Percentiles rank a stretch among this genome's conserved stretches.
Evolutionary conservation across 352 stramenopile genomes (phyloP).

Genomic region (Blastocystis sp.): DNA sequence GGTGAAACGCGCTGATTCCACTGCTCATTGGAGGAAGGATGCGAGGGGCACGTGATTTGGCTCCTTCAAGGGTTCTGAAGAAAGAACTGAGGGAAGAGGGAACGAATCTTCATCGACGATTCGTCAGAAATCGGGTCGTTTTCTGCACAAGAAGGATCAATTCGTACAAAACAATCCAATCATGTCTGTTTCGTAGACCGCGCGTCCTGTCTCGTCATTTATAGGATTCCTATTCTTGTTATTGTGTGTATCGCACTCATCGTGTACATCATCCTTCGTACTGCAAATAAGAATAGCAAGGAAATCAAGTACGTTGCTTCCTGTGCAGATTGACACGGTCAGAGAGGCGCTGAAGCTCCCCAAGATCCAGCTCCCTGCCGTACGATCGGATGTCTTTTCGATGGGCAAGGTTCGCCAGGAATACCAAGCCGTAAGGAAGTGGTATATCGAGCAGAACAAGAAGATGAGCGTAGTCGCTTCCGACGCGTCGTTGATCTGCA

Average conservation of each 20-base stretch:
- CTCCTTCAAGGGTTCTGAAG: no score
- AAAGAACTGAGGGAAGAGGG: no score
- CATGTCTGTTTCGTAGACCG: slow-evolving; percentile 23
- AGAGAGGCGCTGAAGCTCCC: slow-evolving; percentile 15
- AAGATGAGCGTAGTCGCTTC: not conserved
- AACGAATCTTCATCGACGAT: not conserved
- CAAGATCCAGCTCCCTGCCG: not conserved
- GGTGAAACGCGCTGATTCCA: no score
- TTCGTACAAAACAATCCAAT: not conserved
- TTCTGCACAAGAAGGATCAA: not conserved
- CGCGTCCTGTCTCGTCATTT: slow-evolving; percentile 1
- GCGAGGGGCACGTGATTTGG: no score
- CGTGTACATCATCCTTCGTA: slow-evolving; percentile 24
- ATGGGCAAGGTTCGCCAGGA: slow-evolving; percentile 42
- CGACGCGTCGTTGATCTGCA: not conserved
- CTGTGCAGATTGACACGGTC: not conserved
- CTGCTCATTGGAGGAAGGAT: no score
- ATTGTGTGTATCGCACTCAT: slow-evolving; percentile 23
- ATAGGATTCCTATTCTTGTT: slow-evolving; percentile 2
- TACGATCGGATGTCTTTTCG: slow-evolving; percentile 27
- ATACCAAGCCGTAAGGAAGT: slow-evolving; percentile 46
- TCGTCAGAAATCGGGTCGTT: not conserved
- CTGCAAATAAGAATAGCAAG: slow-evolving; percentile 14
- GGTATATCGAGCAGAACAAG: slow-evolving; percentile 56
- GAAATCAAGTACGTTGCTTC: slow-evolving; percentile 42